Evolutionary conservation across 1,284 basidiomycete species (phyloP), one percentile per base, ranked within the genome.

Genomic region (Apiotrichum veenhuisii): DNA sequence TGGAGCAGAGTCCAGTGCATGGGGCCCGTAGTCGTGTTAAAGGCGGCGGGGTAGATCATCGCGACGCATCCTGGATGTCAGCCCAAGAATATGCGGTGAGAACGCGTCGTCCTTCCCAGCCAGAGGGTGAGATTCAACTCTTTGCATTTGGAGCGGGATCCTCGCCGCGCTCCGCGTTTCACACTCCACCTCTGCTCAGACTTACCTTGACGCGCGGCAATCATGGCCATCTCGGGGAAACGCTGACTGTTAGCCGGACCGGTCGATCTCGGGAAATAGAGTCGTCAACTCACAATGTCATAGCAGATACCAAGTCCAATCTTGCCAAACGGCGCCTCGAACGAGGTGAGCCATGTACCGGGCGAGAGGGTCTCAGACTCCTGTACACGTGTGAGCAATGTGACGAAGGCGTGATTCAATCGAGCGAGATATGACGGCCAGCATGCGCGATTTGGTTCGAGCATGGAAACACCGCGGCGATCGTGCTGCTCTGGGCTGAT

Each of bases 1-100:
- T 92, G 89, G 14, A 99, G 82, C 1, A 98, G 81, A 65, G 95
- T 91, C 95, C 95, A 99, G 73, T 98, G 92, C 52, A 97, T 80
- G 0, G 95, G 95, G 0, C 96, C 96, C 0, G 95, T 98, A 0
- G 94, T 97, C 60, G 79, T 75, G 66, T 81, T 80, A 76, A 81
- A 81, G 4, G 80, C 80, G 3, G 78, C 76, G 8, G 93, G 93
- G 74, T 98, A 98, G 60, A 98, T 84, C 70, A 98, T 84, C 14
- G 89, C 83, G 58, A 95, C 86, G 62, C 89, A 92, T 0, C 93
- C 92, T 89, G 71, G 18, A 8, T 12, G 45, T 40, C 11, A 50
- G 49, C 22, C 12, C 30, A 12, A 30, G 30, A 30, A 30, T 12
- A 12, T 7, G 30, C 30, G 30, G 12, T n/a, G n/a, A n/a, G n/a